These are phyloP conservation scores for Datisca glomerata DNA, from an alignment of 306 rosid genomes.

Conservation along the genomic window DNA sequence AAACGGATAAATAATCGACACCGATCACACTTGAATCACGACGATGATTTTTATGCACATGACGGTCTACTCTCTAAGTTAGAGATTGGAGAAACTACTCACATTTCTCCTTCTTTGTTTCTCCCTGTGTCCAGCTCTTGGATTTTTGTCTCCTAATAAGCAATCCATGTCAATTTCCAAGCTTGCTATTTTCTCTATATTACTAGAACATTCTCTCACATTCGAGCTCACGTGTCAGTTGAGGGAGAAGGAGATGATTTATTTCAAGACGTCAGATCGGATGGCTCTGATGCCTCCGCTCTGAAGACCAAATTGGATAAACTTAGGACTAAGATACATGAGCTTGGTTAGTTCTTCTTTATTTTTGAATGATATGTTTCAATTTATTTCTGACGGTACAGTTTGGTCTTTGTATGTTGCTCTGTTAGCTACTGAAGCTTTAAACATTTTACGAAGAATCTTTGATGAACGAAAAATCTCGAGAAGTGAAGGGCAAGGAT, in stretches of 20 bases:
- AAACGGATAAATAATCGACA: too few relatives aligned
- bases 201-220: slow-evolving; percentile 25
- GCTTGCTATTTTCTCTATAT: slow-evolving; percentile 30
- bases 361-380: background rate
- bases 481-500: slow-evolving; percentile 40
- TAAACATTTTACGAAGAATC: slow-evolving; percentile 36
- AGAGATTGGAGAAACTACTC: too few relatives aligned
- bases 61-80: too few relatives aligned
- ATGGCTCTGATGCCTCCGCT: slow-evolving; percentile 29
- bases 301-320: slow-evolving; percentile 56
- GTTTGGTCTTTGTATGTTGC: background rate
- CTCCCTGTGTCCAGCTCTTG: too few relatives aligned
- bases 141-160: too few relatives aligned
- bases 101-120: too few relatives aligned
- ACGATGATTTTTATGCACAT: too few relatives aligned
- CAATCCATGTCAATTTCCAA: slow-evolving; percentile 56
- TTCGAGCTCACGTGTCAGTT: slow-evolving; percentile 34
- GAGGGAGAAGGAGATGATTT: slow-evolving; percentile 11
- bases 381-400: background rate
- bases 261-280: slow-evolving; percentile 12
- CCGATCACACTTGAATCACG: too few relatives aligned
- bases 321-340: slow-evolving; percentile 57
- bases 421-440: background rate
- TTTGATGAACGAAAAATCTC: slow-evolving; percentile 28
- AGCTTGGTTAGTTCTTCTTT: slow-evolving; percentile 38